These are phyloP conservation scores for Dactylellina leptospora DNA, from an alignment of 2,329 filamentous ascomycete species.

Conservation along the genomic window DNA sequence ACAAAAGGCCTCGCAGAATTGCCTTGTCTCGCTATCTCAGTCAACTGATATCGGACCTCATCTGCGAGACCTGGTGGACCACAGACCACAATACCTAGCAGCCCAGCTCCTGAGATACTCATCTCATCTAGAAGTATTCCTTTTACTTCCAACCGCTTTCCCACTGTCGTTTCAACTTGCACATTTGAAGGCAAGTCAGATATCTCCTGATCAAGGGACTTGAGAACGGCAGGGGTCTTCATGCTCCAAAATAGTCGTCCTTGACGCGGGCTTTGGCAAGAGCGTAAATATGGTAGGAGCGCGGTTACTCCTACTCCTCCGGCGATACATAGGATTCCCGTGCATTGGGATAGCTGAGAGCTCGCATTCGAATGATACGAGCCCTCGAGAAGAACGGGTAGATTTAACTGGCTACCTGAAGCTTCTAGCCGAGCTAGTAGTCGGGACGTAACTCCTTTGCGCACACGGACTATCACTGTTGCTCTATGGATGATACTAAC, in stretches of 20 bases:
- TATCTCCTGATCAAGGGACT: constrained; percentile 14
- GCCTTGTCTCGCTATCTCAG: constrained; percentile 17
- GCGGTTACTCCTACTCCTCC: constrained; percentile 60
- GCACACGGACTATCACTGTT: constrained; percentile 12
- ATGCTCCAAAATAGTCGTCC: constrained; percentile 31
- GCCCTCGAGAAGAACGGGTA: constrained; percentile 26
- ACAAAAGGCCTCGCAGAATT: constrained; percentile 11
- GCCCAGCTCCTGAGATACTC: background rate
- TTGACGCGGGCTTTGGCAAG: constrained; percentile 20
- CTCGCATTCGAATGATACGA: constrained; percentile 48
- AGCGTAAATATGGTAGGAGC: constrained; percentile 55
- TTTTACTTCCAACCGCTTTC: constrained; percentile 19
- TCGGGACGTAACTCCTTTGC: constrained; percentile 15
- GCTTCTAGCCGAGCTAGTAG: constrained; percentile 11
- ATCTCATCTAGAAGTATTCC: constrained; percentile 29
- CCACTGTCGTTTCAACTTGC: constrained; percentile 14
- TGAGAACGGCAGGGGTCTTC: constrained; percentile 4
- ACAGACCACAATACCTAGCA: constrained; percentile 25
- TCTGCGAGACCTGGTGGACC: constrained; percentile 31
- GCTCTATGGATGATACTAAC: background rate
- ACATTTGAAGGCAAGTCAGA: constrained; percentile 15
- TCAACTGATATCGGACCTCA: constrained; percentile 19
- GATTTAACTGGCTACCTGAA: background rate
- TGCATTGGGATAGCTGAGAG: constrained; percentile 55
- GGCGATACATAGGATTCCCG: constrained; percentile 58